phyloP scores from a whole-genome alignment of 176 grass and related monocot species.

The Eragrostis curvula region DNA sequence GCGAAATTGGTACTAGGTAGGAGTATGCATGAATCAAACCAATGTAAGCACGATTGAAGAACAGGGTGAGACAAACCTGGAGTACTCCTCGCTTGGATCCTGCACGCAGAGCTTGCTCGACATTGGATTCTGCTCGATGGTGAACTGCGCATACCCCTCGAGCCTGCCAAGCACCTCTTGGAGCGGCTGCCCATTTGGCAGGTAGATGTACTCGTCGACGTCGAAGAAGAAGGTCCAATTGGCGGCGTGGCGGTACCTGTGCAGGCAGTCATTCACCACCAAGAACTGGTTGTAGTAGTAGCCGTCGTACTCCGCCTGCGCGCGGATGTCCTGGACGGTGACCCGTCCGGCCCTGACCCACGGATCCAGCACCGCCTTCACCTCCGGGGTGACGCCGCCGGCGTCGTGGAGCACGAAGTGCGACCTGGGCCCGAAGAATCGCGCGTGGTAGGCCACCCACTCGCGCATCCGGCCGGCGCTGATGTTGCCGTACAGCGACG shows the following conservation, averaged over 20 bases:
- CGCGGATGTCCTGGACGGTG: constrained; percentile 75
- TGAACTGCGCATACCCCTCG: constrained; percentile 69
- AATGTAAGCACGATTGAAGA: background rate
- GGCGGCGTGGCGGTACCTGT: constrained; percentile 67
- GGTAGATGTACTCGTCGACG: constrained; percentile 83
- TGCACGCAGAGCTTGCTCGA: constrained; percentile 79
- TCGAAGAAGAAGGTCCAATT: constrained; percentile 99
- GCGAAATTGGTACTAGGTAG: constrained; percentile 17
- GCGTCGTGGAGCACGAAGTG: constrained; percentile 93
- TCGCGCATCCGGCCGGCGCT: constrained; percentile 77
- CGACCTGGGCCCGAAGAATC: constrained; percentile 78
- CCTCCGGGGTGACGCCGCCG: constrained; percentile 59
- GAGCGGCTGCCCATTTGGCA: constrained; percentile 61
- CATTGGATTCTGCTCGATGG: constrained; percentile 93
- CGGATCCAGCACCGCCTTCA: constrained; percentile 67
- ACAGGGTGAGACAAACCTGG: constrained; percentile 38
- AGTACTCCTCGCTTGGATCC: constrained; percentile 54
- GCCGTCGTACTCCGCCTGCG: constrained; percentile 75
- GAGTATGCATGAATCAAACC: constrained; percentile 2
- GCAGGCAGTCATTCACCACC: constrained; percentile 88
- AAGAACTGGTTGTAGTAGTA: constrained; percentile 96
- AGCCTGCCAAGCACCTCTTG: constrained; percentile 57
- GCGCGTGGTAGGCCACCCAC: constrained; percentile 81
- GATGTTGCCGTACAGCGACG: constrained; percentile 78
- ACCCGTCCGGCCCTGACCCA: constrained; percentile 70